Evolutionary conservation across 106 monocot species (phyloP).

Genomic region (Dactylorhiza incarnata): DNA sequence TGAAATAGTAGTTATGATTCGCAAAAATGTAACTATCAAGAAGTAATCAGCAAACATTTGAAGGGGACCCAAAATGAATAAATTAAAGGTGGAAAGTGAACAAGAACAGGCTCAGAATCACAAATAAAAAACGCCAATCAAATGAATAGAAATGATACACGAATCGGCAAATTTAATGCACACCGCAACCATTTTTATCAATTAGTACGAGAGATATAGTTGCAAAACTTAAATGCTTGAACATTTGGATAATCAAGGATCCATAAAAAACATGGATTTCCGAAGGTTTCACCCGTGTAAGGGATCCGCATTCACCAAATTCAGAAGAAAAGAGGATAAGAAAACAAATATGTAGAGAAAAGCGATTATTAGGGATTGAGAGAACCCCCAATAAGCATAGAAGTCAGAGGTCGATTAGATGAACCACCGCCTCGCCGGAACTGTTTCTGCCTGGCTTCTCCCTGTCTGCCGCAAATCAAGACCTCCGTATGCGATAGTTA

Average conservation of each 20-base stretch:
- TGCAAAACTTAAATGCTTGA: neutral
- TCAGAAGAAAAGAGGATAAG: neutral
- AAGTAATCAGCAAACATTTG: neutral
- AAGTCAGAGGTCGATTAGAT: slow-evolving; percentile 1
- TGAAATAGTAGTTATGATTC: neutral
- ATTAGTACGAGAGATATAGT: neutral
- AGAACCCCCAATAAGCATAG: slow-evolving; percentile 1
- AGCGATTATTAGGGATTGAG: neutral
- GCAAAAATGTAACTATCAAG: neutral
- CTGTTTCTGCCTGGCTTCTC: slow-evolving; percentile 9
- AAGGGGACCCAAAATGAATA: neutral
- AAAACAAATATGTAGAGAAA: neutral
- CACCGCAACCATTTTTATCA: neutral
- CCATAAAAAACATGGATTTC: neutral
- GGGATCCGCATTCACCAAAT: neutral
- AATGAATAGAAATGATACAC: neutral
- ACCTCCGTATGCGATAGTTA: neutral
- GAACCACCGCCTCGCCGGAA: slow-evolving; percentile 4
- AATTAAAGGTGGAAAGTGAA: neutral
- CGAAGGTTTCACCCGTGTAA: neutral
- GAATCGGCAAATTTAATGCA: neutral
- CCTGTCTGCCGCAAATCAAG: slow-evolving; percentile 6
- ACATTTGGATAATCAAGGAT: neutral
- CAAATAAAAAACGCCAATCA: neutral
- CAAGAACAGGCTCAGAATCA: neutral